Conservation (phyloP, 768 basidiomycete species). For the Pseudohyphozyma bogoriensis region DNA sequence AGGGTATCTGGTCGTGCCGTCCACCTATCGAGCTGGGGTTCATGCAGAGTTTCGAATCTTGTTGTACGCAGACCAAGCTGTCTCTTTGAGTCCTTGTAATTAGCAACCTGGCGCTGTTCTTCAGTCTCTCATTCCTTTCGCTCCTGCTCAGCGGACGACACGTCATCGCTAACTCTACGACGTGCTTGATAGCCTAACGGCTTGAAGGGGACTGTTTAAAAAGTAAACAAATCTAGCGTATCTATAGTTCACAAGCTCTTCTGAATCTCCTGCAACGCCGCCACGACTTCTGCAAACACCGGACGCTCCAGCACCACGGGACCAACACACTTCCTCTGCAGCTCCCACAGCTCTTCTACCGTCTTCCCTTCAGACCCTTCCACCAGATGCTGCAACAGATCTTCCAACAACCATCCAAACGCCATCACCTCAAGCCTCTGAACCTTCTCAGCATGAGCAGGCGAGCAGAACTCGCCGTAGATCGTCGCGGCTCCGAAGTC, state of each 20-base stretch:
- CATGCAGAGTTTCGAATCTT: conserved; percentile 49
- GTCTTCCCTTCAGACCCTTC: background rate
- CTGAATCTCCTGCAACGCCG: no score
- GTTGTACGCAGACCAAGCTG: conserved; percentile 11
- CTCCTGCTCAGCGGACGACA: no score
- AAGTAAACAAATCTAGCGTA: no score
- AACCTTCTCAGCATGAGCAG: background rate
- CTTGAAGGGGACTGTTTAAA: no score
- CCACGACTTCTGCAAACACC: no score
- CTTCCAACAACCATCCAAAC: background rate
- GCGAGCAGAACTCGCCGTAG: background rate
- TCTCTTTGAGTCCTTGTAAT: no score
- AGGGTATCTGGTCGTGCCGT: conserved; percentile 62
- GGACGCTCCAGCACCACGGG: no score
- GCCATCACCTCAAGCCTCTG: background rate
- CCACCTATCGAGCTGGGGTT: conserved; percentile 57
- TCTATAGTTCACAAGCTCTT: no score
- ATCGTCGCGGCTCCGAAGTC: background rate
- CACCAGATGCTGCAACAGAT: background rate
- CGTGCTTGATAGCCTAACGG: no score
- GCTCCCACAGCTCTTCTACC: background rate
- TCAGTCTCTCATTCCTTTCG: no score
- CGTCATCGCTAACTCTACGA: no score
- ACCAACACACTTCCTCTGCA: background rate
- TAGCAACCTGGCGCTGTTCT: no score